Evolutionary conservation across 306 rosid genomes (phyloP).

Genomic region (Ormosia semicastrata): DNA sequence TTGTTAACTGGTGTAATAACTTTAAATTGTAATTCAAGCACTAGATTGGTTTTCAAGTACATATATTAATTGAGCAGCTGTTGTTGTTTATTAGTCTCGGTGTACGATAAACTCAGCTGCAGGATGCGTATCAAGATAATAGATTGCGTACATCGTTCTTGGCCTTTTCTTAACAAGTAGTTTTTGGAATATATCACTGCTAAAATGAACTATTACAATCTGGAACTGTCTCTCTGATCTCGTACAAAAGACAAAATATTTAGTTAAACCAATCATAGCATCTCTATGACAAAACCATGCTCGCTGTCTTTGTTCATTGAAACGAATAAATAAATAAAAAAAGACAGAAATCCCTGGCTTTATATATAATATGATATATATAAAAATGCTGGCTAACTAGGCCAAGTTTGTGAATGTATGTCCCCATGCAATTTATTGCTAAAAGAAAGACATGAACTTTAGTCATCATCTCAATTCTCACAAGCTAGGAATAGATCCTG

Average conservation of each 20-base stretch:
- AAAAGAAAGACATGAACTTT: slow-evolving; percentile 39
- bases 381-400: background rate
- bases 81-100: slow-evolving; percentile 4
- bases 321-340: background rate
- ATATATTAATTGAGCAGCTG: background rate
- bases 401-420: slow-evolving; percentile 12
- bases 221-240: background rate
- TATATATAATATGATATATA: background rate
- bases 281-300: slow-evolving; percentile 27
- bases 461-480: slow-evolving; percentile 32
- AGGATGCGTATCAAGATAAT: slow-evolving; percentile 48
- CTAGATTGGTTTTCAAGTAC: background rate
- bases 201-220: slow-evolving; percentile 38
- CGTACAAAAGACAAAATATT: slow-evolving; percentile 23
- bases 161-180: slow-evolving; percentile 38
- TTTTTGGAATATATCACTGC: slow-evolving; percentile 33
- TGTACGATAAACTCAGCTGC: slow-evolving; percentile 37
- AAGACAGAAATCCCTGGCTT: slow-evolving; percentile 5
- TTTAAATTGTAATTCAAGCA: background rate
- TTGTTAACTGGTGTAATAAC: background rate
- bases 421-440: slow-evolving; percentile 26
- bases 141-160: slow-evolving; percentile 58
- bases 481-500: slow-evolving; percentile 31
- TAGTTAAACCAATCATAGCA: slow-evolving; percentile 33
- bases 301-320: slow-evolving; percentile 24